Evolutionary conservation across 371 early-diverging fungal genomes (phyloP), one percentile per base, ranked within the genome.

Genomic region (Apophysomyces sp.): DNA sequence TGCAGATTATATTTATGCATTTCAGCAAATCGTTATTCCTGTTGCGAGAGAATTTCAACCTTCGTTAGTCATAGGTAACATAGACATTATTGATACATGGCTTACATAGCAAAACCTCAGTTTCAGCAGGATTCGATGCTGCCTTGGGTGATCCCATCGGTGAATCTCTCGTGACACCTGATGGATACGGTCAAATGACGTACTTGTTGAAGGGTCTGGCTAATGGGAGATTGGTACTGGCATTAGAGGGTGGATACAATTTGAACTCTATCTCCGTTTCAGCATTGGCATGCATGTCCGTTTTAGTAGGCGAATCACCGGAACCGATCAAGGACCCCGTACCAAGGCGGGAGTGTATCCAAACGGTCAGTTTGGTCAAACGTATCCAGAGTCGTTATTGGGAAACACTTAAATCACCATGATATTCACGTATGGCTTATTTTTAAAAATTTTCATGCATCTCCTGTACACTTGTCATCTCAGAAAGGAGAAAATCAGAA

Each of bases 111-210:
- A 44, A 18, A 28, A 24, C 28, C 15, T 28, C 60, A 83, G 92
- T 94, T 8, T 90, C 93, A 3, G 89, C 93, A 31, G 98, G 98
- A 2, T 97, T 96, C 63, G 98, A 97, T 72, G 94, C 95, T 2
- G 96, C 95, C 1, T 24, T 60, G 61, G 86, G 91, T 31, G 98
- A 97, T 67, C 89, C 87, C 21, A 84, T 96, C 30, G 98, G 98
- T 13, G 84, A 84, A 61, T 94, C 93, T 64, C 60, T 84, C 15
- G 90, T 97, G 2, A 86, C 93, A 2, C 96, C 96, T 0, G 82
- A 74, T 4, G 92, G 92, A 6, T 97, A 88, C 70, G 92, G 90
- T 4, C 87, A 89, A 39, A 92, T 97, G 94, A 93, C 94, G 3
- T 80, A 89, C 29, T 74, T 90, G 84, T 73, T 97, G 15, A 87